Evolutionary conservation across 2,329 filamentous ascomycete species (phyloP).

Genomic region (Xylariaceae sp.): DNA sequence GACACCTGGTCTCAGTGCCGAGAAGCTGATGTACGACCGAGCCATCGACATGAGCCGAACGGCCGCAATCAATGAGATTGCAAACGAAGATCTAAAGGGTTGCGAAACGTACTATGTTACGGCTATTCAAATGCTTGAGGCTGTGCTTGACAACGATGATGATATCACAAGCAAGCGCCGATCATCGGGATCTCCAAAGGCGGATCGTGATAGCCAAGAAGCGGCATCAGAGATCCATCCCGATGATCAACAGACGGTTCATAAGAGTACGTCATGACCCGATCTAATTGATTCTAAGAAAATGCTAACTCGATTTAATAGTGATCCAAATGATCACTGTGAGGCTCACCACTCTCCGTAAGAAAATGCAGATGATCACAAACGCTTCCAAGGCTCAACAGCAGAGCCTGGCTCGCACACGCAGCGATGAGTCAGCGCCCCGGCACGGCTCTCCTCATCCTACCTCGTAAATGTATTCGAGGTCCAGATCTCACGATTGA

Average conservation of each 20-base stretch:
- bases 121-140: constrained; percentile 90
- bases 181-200: constrained; percentile 37
- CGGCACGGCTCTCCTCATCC: constrained; percentile 47
- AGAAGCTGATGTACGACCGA: constrained; percentile 97
- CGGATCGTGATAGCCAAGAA: constrained; percentile 41
- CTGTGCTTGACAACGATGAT: constrained; percentile 81
- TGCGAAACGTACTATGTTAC: constrained; percentile 93
- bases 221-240: constrained; percentile 50
- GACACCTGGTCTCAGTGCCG: constrained; percentile 84
- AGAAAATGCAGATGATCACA: constrained; percentile 57
- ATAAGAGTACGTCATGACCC: constrained; percentile 57
- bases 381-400: constrained; percentile 50
- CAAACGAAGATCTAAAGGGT: constrained; percentile 77
- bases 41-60: constrained; percentile 94
- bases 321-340: constrained; percentile 59
- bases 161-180: constrained; percentile 41
- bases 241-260: constrained; percentile 67
- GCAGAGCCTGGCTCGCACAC: constrained; percentile 40
- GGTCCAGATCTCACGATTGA: constrained; percentile 29
- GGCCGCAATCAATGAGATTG: constrained; percentile 92
- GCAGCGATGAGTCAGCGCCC: constrained; percentile 52
- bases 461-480: constrained; percentile 32
- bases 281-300: neutral
- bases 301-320: constrained; percentile 34
- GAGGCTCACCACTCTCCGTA: constrained; percentile 52